These are phyloP conservation scores for Apiospora hydei DNA, from an alignment of 2,329 filamentous ascomycete species.

Conservation along the genomic window DNA sequence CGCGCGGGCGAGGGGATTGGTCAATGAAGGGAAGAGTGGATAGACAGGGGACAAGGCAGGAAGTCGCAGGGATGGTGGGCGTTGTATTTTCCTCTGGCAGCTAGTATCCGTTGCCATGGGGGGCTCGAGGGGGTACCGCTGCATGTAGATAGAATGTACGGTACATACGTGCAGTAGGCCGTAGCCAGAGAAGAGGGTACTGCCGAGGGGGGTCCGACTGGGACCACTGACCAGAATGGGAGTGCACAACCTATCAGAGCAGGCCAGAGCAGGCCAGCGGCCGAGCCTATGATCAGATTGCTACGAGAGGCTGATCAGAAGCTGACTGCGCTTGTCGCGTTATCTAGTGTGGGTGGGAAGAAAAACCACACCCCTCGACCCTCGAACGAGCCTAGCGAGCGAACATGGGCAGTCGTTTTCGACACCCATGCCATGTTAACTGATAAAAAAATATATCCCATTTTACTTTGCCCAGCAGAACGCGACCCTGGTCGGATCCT, in stretches of 20 bases:
- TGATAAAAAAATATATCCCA: slow-evolving; percentile 6
- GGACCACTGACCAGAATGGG: slow-evolving; percentile 13
- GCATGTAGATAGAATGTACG: not conserved
- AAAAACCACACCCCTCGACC: not conserved
- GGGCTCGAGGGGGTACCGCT: not conserved
- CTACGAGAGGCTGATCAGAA: slow-evolving; percentile 16
- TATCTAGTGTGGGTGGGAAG: slow-evolving; percentile 10
- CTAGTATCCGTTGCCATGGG: slow-evolving; percentile 12
- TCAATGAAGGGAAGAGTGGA: slow-evolving; percentile 4
- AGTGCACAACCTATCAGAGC: slow-evolving; percentile 16
- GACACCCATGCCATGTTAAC: not conserved
- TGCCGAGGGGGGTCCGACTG: slow-evolving; percentile 2
- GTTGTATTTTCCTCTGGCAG: slow-evolving; percentile 20
- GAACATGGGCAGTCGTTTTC: not conserved
- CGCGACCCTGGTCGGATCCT: not conserved
- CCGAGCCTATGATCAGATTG: slow-evolving; percentile 15
- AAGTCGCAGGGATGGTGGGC: not conserved
- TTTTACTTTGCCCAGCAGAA: slow-evolving; percentile 15
- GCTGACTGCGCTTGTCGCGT: slow-evolving; percentile 20
- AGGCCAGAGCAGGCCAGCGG: not conserved
- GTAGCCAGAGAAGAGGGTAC: not conserved
- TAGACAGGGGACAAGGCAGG: not conserved
- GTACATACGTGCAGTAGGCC: not conserved
- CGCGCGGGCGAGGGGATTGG: slow-evolving; percentile 5
- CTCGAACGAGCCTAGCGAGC: not conserved